phyloP scores from a whole-genome alignment of 2,329 filamentous ascomycete species.

The Arachnomyces sp. region DNA sequence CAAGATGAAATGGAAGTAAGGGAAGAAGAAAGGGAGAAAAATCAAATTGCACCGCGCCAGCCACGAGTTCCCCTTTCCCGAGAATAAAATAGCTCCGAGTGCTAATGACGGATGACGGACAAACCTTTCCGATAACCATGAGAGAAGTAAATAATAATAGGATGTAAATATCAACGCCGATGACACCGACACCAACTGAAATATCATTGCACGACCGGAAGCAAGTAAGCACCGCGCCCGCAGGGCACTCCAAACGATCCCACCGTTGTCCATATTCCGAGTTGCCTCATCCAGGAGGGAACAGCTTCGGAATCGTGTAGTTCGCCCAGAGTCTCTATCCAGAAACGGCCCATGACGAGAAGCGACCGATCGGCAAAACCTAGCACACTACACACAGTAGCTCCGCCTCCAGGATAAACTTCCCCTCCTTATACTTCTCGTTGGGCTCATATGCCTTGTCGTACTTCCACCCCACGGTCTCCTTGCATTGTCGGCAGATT shows the following conservation, averaged over 20 bases:
- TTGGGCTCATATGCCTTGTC: conserved; percentile 87
- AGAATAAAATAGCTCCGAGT: too few relatives aligned
- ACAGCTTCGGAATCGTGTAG: too few relatives aligned
- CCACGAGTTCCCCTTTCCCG: background rate
- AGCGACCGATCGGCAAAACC: conserved; percentile 2
- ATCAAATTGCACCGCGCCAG: background rate
- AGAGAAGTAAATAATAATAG: background rate
- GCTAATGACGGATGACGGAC: background rate
- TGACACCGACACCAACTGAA: background rate
- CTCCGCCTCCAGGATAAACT: conserved; percentile 92
- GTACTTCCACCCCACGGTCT: conserved; percentile 96
- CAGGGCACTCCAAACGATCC: too few relatives aligned
- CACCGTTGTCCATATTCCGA: too few relatives aligned
- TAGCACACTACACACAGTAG: conserved; percentile 69
- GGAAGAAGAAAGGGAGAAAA: too few relatives aligned
- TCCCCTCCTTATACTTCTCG: conserved; percentile 99
- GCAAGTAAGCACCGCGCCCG: too few relatives aligned
- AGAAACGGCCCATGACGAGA: background rate
- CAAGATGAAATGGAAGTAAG: too few relatives aligned
- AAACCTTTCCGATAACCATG: background rate
- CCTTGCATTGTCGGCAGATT: conserved; percentile 78
- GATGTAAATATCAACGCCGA: background rate
- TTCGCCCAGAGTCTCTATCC: too few relatives aligned
- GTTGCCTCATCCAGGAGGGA: too few relatives aligned
- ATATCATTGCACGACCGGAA: background rate